Evolutionary conservation across 768 basidiomycete species (phyloP), one percentile per base, ranked within the genome.

Genomic region (Suillus occidentalis): DNA sequence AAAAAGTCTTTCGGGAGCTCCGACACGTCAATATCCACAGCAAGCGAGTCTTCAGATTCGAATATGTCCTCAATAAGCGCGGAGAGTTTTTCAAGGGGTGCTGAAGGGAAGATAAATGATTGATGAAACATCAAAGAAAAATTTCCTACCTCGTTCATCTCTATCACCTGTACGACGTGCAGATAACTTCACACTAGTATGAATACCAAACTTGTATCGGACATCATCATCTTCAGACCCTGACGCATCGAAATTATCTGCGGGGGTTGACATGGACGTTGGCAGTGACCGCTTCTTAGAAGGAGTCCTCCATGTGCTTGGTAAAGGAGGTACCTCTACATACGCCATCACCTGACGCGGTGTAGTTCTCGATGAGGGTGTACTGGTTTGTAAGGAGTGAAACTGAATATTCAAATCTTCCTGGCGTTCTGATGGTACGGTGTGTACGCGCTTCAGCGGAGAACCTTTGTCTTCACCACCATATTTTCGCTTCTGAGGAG

Each of bases 51-150:
- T 69, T 92, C 89, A 0, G 91, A 88, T 67, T 91, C 89, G 63
- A 97, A 91, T 18, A 97, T 84, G 62, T 97, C 94, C 67, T 95
- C 92, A 1, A 97, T 79, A 20, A 94, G 77, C 3, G 87, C 86
- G 0, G 80, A 81, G 12, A 99, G 81, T 73, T 92, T 96, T 71
- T 95, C 90, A 5, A 91, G 75, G 0, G 91, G 89, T 2, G 77
- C 90, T 89, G 40, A 28, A 34, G 64, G 52, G 25, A 60, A 25
- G 8, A 40, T 45, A 6, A 18, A 47, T 42, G 65, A 68, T 63
- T 61, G 60, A 28, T 60, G 31, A 39, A 31, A 55, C 43, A 12
- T 39, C 13, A 22, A 62, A 55, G 16, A 28, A 40, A 60, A 6
- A 36, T 59, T 25, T 76, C 76, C 55, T 65, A 91, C 90, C 87